These are phyloP conservation scores for Raphanus raphanistrum DNA, from an alignment of 345 rosid genomes.

Conservation along the genomic window DNA sequence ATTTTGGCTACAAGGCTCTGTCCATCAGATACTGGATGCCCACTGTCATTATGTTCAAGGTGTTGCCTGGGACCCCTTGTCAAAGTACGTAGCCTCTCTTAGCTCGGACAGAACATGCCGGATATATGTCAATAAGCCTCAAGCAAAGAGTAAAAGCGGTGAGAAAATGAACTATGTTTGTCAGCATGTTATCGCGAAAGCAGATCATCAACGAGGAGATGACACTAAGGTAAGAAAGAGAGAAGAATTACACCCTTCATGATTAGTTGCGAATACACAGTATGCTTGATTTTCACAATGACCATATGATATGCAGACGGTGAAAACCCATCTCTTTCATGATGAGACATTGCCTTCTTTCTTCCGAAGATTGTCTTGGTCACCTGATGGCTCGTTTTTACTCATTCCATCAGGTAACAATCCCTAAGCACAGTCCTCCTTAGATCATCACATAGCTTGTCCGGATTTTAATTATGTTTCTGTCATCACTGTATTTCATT, in stretches of 20 bases:
- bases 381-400: slow-evolving; percentile 97
- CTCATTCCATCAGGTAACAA: slow-evolving; percentile 80
- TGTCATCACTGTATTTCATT: slow-evolving; percentile 20
- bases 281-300: slow-evolving; percentile 3
- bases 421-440: neutral
- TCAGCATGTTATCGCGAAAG: slow-evolving; percentile 76
- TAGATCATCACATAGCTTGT: slow-evolving; percentile 11
- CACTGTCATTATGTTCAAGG: slow-evolving; percentile 99
- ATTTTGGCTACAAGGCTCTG: slow-evolving; percentile 62
- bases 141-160: slow-evolving; percentile 58
- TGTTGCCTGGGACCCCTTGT: slow-evolving; percentile 95
- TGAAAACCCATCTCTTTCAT: slow-evolving; percentile 77
- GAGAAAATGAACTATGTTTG: slow-evolving; percentile 72
- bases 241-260: slow-evolving; percentile 10
- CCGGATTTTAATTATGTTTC: neutral
- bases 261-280: slow-evolving; percentile 15
- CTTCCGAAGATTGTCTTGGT: slow-evolving; percentile 97
- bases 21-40: slow-evolving; percentile 80
- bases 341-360: slow-evolving; percentile 96
- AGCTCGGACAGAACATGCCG: slow-evolving; percentile 98
- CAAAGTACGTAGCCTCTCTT: slow-evolving; percentile 78
- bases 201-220: slow-evolving; percentile 60
- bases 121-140: slow-evolving; percentile 72
- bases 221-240: slow-evolving; percentile 64
- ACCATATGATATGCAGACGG: slow-evolving; percentile 46